phyloP scores from a whole-genome alignment of 192 early-diverging fungal species.

The Umbelopsis sp. region DNA sequence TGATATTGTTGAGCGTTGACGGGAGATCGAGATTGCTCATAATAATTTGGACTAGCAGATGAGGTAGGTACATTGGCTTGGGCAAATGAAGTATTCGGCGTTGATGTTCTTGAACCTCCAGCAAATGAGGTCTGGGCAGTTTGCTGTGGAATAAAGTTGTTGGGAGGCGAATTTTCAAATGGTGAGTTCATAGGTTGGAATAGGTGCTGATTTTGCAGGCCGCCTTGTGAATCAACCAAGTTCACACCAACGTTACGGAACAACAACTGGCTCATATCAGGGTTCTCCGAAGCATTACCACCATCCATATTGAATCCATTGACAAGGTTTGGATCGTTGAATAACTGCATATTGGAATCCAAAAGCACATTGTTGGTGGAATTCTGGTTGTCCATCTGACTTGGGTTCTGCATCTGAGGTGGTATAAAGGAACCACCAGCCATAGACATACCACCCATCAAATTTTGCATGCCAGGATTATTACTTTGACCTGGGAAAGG shows the following conservation, averaged over 20 bases:
- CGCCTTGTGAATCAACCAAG: slow-evolving; percentile 10
- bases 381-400: neutral
- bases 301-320: slow-evolving; percentile 12
- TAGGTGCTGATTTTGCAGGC: neutral
- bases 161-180: neutral
- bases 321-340: slow-evolving; percentile 26
- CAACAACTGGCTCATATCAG: slow-evolving; percentile 26
- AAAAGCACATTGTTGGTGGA: slow-evolving; percentile 23
- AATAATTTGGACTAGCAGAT: neutral
- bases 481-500: neutral
- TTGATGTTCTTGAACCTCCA: neutral
- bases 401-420: slow-evolving; percentile 11
- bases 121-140: neutral
- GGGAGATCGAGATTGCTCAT: neutral
- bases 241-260: slow-evolving; percentile 30
- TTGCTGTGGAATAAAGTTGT: neutral
- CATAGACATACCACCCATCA: slow-evolving; percentile 13
- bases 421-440: slow-evolving; percentile 15
- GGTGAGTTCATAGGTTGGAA: slow-evolving; percentile 16
- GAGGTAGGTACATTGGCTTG: slow-evolving; percentile 14
- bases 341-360: slow-evolving; percentile 26
- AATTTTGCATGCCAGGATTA: slow-evolving; percentile 4
- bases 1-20: slow-evolving; percentile 8
- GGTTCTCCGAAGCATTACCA: slow-evolving; percentile 8
- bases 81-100: neutral